Conservation (phyloP, 2,329 filamentous ascomycete genomes). For the Zasmidium angulare region DNA sequence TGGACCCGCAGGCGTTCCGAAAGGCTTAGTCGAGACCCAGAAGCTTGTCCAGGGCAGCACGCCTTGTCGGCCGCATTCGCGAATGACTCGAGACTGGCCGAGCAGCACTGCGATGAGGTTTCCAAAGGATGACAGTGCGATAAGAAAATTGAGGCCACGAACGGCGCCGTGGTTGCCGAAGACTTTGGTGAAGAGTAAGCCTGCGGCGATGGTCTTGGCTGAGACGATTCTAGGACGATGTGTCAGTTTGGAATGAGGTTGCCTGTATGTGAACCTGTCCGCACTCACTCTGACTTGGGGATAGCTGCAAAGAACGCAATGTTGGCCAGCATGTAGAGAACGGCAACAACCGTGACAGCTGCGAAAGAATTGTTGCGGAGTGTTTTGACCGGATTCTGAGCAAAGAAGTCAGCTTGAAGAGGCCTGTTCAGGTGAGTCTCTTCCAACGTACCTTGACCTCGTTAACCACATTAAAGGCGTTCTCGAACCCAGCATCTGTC, state of each 20-base stretch:
- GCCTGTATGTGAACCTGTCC: no score
- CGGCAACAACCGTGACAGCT: conserved; percentile 41
- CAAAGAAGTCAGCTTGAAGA: no score
- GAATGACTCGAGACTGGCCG: conserved; percentile 56
- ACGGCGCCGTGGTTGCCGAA: conserved; percentile 53
- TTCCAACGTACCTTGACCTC: conserved; percentile 3
- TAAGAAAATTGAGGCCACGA: conserved; percentile 57
- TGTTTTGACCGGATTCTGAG: conserved; percentile 57
- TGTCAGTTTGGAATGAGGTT: no score
- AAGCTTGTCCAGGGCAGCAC: conserved; percentile 60
- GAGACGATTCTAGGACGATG: no score
- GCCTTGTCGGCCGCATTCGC: conserved; percentile 63
- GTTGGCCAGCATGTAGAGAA: conserved; percentile 59
- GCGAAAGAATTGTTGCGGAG: conserved; percentile 47
- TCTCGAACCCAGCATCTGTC: conserved; percentile 7
- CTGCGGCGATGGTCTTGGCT: conserved; percentile 56
- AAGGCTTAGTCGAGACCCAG: conserved; percentile 64
- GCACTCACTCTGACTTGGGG: not conserved
- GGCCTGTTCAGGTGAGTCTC: not conserved
- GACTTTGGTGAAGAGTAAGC: conserved; percentile 59
- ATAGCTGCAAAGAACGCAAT: conserved; percentile 60
- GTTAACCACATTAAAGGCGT: conserved; percentile 11
- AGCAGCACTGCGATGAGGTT: conserved; percentile 59
- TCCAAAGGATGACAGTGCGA: conserved; percentile 58
- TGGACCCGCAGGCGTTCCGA: conserved; percentile 59